Evolutionary conservation across 2,329 filamentous ascomycete species (phyloP).

Genomic region (Aspergillus ibericus): DNA sequence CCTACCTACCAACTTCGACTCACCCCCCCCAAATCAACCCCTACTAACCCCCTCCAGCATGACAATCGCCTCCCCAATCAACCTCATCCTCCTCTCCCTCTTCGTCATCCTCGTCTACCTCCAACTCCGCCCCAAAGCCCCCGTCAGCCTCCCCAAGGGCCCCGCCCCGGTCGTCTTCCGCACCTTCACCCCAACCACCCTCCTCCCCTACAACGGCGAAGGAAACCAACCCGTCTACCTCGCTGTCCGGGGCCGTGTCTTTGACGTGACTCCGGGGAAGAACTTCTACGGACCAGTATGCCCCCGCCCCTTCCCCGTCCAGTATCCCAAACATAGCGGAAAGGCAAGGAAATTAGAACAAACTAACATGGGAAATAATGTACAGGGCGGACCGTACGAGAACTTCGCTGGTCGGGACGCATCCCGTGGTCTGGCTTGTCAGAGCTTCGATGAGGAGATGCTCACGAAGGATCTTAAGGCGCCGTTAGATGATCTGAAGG

Average conservation of each 20-base stretch:
- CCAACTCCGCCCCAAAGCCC: constrained; percentile 57
- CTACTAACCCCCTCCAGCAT: constrained; percentile 41
- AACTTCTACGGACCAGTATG: constrained; percentile 86
- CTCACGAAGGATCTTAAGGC: constrained; percentile 86
- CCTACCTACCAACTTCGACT: background rate
- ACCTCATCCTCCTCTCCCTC: constrained; percentile 60
- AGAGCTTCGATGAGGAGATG: constrained; percentile 95
- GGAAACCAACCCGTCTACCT: constrained; percentile 77
- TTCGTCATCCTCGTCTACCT: constrained; percentile 59
- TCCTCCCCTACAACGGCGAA: constrained; percentile 82
- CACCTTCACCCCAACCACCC: constrained; percentile 77
- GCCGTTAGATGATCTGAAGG: constrained; percentile 73
- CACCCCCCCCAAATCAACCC: background rate
- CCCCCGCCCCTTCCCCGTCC: background rate
- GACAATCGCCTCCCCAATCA: constrained; percentile 60
- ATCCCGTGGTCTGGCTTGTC: constrained; percentile 79
- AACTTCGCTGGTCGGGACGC: constrained; percentile 97
- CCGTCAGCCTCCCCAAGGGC: constrained; percentile 53
- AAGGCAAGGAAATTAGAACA: background rate
- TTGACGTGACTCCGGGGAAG: constrained; percentile 81
- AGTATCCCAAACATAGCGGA: background rate
- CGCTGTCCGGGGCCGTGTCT: constrained; percentile 85
- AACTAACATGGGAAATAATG: background rate
- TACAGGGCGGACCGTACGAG: constrained; percentile 79
- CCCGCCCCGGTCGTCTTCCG: constrained; percentile 76